These are phyloP conservation scores for Mychonastes homosphaera DNA, from an alignment of 139 green algal genomes.

Conservation along the genomic window DNA sequence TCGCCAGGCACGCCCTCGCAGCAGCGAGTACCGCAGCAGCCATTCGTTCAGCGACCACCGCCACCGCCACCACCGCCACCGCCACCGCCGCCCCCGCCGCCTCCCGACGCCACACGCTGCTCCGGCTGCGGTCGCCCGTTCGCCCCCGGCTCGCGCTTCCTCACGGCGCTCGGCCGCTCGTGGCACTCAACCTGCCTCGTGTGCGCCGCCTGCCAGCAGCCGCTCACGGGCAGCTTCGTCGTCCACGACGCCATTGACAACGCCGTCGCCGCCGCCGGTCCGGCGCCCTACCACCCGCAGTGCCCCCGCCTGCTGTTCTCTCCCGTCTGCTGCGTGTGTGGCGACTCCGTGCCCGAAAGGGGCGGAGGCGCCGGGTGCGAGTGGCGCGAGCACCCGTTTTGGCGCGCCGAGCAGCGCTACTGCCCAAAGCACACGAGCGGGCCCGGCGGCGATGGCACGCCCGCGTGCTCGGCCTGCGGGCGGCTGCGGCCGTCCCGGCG, in stretches of 20 bases:
- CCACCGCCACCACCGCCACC: no score
- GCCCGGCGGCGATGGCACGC: constrained; percentile 31
- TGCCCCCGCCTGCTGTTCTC: constrained; percentile 40
- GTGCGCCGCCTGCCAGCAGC: constrained; percentile 39
- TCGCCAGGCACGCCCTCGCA: no score
- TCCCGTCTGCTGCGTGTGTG: constrained; percentile 52
- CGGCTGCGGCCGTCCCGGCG: constrained; percentile 32
- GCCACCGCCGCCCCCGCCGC: no score
- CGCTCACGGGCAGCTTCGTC: constrained; percentile 16
- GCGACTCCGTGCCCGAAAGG: constrained; percentile 31
- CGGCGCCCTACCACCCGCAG: constrained; percentile 32
- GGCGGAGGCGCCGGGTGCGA: constrained; percentile 28
- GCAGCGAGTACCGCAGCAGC: no score
- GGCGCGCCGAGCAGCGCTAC: constrained; percentile 23
- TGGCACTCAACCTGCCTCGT: no score
- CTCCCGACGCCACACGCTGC: no score
- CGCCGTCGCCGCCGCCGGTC: constrained; percentile 9
- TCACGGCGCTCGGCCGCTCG: no score
- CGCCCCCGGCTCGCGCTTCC: no score
- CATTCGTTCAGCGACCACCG: no score
- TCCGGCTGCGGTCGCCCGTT: no score
- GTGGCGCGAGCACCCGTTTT: constrained; percentile 49
- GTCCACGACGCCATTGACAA: constrained; percentile 11
- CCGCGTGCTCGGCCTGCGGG: constrained; percentile 54
- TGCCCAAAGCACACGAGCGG: constrained; percentile 40